These are phyloP conservation scores for Allomyces macrogynus DNA, from an alignment of 192 early-diverging fungal genomes.

Conservation along the genomic window DNA sequence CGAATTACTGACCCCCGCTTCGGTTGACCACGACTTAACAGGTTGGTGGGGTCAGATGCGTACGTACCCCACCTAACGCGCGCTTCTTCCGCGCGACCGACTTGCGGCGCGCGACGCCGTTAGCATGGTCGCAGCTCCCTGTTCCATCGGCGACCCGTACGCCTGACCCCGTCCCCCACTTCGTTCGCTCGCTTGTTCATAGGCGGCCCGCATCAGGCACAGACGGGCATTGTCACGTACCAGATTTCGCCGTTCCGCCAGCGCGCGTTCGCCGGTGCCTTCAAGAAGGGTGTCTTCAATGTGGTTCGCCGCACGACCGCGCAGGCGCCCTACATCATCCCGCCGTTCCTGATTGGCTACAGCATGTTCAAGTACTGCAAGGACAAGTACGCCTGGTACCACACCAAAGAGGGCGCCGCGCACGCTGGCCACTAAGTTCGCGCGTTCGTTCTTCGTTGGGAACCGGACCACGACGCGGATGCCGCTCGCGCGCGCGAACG, in stretches of 20 bases:
- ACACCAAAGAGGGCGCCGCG: constrained; percentile 5
- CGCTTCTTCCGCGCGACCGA: no score
- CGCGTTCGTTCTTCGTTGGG: background rate
- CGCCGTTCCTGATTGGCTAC: constrained; percentile 24
- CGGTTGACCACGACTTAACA: no score
- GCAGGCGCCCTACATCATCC: constrained; percentile 33
- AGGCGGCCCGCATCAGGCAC: background rate
- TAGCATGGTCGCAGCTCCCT: no score
- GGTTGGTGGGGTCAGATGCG: no score
- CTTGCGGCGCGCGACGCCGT: no score
- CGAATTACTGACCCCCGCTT: no score
- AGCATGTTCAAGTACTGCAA: constrained; percentile 23
- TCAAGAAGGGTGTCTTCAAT: constrained; percentile 38
- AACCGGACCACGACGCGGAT: no score
- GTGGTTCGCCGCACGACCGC: constrained; percentile 28
- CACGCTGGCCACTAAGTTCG: background rate
- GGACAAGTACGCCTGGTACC: constrained; percentile 13
- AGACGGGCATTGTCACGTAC: constrained; percentile 30
- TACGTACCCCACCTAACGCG: no score
- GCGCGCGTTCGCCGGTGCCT: constrained; percentile 33
- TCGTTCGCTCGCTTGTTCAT: background rate
- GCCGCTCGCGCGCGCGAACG: no score
- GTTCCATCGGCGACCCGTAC: no score
- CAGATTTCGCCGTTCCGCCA: constrained; percentile 39
- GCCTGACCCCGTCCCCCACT: no score